These are phyloP conservation scores for Termitomyces sp. DNA, from an alignment of 768 basidiomycete species.

Conservation along the genomic window DNA sequence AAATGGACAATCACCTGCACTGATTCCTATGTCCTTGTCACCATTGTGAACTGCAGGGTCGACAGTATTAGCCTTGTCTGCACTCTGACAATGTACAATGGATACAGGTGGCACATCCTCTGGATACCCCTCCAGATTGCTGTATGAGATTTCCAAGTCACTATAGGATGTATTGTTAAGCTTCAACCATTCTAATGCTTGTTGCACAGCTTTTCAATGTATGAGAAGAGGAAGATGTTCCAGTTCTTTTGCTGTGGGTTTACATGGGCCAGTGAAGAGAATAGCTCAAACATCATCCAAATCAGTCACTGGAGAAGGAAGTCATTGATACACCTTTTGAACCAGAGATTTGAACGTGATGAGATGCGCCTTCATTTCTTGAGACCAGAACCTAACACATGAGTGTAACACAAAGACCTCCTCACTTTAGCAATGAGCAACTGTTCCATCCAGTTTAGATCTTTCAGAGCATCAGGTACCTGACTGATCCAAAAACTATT, in stretches of 20 bases:
- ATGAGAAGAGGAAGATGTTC: too few species aligned
- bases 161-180: too few species aligned
- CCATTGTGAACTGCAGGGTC: too few species aligned
- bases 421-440: not conserved
- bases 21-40: too few species aligned
- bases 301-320: slow-evolving; percentile 31
- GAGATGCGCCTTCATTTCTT: slow-evolving; percentile 28
- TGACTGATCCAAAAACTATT: not conserved
- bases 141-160: too few species aligned
- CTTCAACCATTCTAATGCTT: not conserved
- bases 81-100: too few species aligned
- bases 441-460: not conserved
- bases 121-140: too few species aligned
- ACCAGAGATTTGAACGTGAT: slow-evolving; percentile 31
- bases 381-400: not conserved
- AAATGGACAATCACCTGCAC: too few species aligned
- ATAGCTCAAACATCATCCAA: slow-evolving; percentile 32
- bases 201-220: slow-evolving; percentile 18
- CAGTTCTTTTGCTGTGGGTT: slow-evolving; percentile 25
- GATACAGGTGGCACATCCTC: too few species aligned
- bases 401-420: not conserved
- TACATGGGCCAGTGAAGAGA: slow-evolving; percentile 27
- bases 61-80: too few species aligned
- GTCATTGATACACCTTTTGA: slow-evolving; percentile 26
- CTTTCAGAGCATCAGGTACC: not conserved